Base-by-base conservation (phyloP, 208 protist genomes). In the Giardia muris region DNA sequence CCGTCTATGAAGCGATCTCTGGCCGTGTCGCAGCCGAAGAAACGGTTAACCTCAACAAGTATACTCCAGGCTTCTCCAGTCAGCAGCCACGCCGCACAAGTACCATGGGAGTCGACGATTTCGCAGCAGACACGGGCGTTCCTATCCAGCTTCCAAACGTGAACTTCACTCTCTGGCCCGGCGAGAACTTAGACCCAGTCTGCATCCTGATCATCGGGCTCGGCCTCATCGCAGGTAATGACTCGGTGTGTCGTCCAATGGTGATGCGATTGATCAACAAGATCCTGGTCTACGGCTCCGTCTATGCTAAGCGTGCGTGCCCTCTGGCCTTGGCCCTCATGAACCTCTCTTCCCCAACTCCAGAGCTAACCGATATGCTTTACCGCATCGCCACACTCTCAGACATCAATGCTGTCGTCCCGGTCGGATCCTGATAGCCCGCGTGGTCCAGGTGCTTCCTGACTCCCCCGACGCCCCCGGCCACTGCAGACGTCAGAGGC, bases 21-120 rank as follows among this genome's bases (percentile, higher is more conserved):
- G 87, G 87, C n/a, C n/a, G 87, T 10, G 87, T 90, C 1, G 87
- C 87, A 2, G 87, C 87, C 2, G 87, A 90, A 46, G 87, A 90
- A n/a, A 45, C 87, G 4, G n/a, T 90, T 2, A 47, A 90, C 43
- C 42, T 90, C 43, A 47, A 4, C 87, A 90, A 90, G 87, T 47
- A 43, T 45, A n/a, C n/a, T n/a, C n/a, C n/a, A n/a, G 57, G 57
- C 30, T 76, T 30, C 10, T 10, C 57, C 10, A 76, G 19, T 76
- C 10, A 76, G 57, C 57, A 10, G 57, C 19, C 19, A 30, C 30
- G 19, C 57, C 57, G 57, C 57, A 39, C 57, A 39, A 76, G 57
- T 30, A 39, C 57, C 30, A 76, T 10, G 30, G 19, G 19, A 39
- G 57, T 76, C 19, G 57, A 76, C 30, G 2, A 0, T 45, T 3